Evolutionary conservation across 257 asterid species (phyloP).

Genomic region (Lantana camara): DNA sequence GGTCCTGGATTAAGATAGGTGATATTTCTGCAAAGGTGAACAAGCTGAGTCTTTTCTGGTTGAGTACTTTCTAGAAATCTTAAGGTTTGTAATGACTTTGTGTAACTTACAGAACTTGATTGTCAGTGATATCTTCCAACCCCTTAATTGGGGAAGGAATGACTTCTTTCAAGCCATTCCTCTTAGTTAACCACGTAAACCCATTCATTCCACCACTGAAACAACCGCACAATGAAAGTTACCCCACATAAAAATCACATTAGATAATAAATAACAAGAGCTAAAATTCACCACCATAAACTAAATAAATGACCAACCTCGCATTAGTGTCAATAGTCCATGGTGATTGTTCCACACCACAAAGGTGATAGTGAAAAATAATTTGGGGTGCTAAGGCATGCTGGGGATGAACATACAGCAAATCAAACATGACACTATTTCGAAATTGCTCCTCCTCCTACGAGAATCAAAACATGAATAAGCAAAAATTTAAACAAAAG

Average conservation of each 20-base stretch:
- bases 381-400: constrained; percentile 74
- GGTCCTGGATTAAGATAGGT: constrained; percentile 81
- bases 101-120: constrained; percentile 70
- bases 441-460: constrained; percentile 84
- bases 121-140: constrained; percentile 50
- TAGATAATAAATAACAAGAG: neutral
- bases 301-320: constrained; percentile 56
- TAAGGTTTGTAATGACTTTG: constrained; percentile 11
- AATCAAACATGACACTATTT: constrained; percentile 78
- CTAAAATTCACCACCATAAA: constrained; percentile 10
- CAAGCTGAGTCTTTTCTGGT: constrained; percentile 18
- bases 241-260: constrained; percentile 16
- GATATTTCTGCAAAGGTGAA: constrained; percentile 65
- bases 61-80: neutral
- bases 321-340: constrained; percentile 58
- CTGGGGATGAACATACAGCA: constrained; percentile 72
- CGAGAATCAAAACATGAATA: constrained; percentile 30
- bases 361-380: constrained; percentile 53
- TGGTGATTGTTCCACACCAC: constrained; percentile 39
- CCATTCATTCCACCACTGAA: constrained; percentile 96
- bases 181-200: constrained; percentile 66
- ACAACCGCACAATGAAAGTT: constrained; percentile 29
- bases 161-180: constrained; percentile 57
- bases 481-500: neutral
- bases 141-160: constrained; percentile 69